These are phyloP conservation scores for Nepenthes mirabilis DNA, from an alignment of 148 eudicot species.

Conservation along the genomic window DNA sequence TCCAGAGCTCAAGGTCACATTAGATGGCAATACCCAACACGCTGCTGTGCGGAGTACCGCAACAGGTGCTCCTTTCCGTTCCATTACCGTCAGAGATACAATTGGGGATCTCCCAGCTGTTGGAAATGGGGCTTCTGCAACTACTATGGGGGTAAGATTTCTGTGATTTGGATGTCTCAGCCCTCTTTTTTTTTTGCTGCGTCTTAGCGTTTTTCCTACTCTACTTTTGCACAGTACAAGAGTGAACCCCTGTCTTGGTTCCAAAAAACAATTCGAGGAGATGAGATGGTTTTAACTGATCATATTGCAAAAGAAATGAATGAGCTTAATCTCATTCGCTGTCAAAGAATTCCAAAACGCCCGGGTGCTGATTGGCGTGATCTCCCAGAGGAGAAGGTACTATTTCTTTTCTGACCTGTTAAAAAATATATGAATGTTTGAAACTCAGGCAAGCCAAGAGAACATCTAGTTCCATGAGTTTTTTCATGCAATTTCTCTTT, in stretches of 20 bases:
- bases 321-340: constrained; percentile 80
- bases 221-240: constrained; percentile 42
- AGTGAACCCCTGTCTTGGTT: constrained; percentile 77
- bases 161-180: constrained; percentile 1
- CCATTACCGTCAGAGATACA: constrained; percentile 92
- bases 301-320: constrained; percentile 90
- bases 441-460: neutral
- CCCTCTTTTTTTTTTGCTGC: neutral
- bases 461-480: too few species aligned
- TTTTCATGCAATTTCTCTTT: neutral
- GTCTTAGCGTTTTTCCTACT: neutral
- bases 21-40: constrained; percentile 39
- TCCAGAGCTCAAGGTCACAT: constrained; percentile 52
- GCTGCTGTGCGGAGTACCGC: constrained; percentile 89
- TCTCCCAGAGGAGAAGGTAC: constrained; percentile 94
- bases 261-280: constrained; percentile 77
- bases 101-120: constrained; percentile 96
- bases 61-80: constrained; percentile 79
- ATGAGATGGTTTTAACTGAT: constrained; percentile 41
- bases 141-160: constrained; percentile 51
- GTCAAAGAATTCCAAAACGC: constrained; percentile 75
- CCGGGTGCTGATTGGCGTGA: constrained; percentile 97
- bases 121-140: constrained; percentile 63
- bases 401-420: neutral
- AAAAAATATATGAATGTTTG: neutral